Percentiles rank a stretch among this genome's conserved stretches.
Evolutionary conservation across 163 green algal species (phyloP).

Genomic region (Chlamydomonas reinhardtii): DNA sequence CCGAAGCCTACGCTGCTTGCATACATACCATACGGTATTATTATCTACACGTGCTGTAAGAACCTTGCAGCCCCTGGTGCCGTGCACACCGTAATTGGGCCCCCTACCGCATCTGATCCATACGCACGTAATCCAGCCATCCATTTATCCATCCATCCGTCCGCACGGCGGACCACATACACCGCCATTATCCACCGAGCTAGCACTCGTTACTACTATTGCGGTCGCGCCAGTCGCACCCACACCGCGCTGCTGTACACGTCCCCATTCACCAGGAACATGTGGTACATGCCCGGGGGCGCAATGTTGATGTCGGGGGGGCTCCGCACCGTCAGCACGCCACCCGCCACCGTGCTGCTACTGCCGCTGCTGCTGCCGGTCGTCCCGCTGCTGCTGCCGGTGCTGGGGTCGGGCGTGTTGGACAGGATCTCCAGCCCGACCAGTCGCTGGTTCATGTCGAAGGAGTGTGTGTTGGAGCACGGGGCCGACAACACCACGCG

Average conservation of each 20-base stretch:
- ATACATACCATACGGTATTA: too few species aligned
- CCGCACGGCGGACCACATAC: too few species aligned
- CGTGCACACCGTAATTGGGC: too few species aligned
- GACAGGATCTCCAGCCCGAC: constrained; percentile 9
- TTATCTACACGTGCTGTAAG: too few species aligned
- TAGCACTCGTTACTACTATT: not conserved
- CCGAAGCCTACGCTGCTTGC: too few species aligned
- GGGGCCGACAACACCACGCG: constrained; percentile 9
- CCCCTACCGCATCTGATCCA: too few species aligned
- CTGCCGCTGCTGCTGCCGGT: too few species aligned
- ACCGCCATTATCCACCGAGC: too few species aligned
- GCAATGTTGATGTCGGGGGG: constrained; percentile 2
- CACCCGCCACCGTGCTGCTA: not conserved
- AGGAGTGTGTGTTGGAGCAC: constrained; percentile 19
- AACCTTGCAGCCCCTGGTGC: too few species aligned
- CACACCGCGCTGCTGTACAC: constrained; percentile 1
- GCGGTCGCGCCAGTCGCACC: constrained; percentile 4
- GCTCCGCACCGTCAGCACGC: not conserved
- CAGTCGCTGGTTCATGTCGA: constrained; percentile 23
- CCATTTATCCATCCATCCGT: too few species aligned
- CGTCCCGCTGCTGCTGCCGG: too few species aligned
- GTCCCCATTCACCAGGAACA: constrained; percentile 35
- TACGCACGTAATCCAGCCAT: too few species aligned
- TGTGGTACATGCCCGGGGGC: constrained; percentile 22
- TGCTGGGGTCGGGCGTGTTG: not conserved